phyloP scores from a whole-genome alignment of 2,329 filamentous ascomycete species.

The Ophiocordyceps australis region DNA sequence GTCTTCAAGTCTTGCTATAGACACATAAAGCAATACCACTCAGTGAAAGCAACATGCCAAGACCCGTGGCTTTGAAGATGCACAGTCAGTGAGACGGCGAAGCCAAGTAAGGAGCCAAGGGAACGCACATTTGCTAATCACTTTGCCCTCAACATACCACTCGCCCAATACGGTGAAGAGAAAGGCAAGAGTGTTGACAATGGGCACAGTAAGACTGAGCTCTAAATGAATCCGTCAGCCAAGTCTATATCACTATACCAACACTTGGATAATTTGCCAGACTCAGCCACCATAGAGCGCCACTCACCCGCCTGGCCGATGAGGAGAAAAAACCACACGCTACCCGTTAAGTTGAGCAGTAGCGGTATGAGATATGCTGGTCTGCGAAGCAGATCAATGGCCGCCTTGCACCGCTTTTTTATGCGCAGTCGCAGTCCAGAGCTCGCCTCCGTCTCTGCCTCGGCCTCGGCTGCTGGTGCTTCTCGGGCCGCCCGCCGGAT shows the following conservation, averaged over 20 bases:
- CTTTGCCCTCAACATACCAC: constrained; percentile 86
- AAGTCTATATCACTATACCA: too few relatives aligned
- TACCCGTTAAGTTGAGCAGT: constrained; percentile 77
- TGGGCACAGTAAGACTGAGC: constrained; percentile 80
- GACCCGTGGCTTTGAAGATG: constrained; percentile 53
- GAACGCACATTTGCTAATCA: constrained; percentile 55
- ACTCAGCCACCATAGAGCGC: not conserved
- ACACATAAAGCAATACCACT: constrained; percentile 73
- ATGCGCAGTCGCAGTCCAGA: too few relatives aligned
- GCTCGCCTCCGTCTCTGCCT: constrained; percentile 32
- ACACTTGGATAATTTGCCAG: too few relatives aligned
- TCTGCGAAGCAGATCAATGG: constrained; percentile 60
- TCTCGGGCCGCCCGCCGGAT: constrained; percentile 67
- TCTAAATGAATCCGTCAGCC: constrained; percentile 32
- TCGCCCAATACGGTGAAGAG: constrained; percentile 91
- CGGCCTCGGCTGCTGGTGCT: constrained; percentile 33
- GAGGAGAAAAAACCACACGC: constrained; percentile 89
- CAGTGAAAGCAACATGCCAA: constrained; percentile 66
- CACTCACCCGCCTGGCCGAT: constrained; percentile 77
- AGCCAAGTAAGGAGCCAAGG: not conserved
- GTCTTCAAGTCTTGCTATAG: constrained; percentile 32
- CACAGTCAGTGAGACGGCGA: constrained; percentile 1
- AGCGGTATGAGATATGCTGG: constrained; percentile 75
- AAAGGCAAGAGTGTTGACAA: constrained; percentile 87
- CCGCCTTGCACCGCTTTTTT: constrained; percentile 59